Evolutionary conservation across 2,329 filamentous ascomycete species (phyloP), one percentile per base, ranked within the genome.

Genomic region (Aspergillus sp.): DNA sequence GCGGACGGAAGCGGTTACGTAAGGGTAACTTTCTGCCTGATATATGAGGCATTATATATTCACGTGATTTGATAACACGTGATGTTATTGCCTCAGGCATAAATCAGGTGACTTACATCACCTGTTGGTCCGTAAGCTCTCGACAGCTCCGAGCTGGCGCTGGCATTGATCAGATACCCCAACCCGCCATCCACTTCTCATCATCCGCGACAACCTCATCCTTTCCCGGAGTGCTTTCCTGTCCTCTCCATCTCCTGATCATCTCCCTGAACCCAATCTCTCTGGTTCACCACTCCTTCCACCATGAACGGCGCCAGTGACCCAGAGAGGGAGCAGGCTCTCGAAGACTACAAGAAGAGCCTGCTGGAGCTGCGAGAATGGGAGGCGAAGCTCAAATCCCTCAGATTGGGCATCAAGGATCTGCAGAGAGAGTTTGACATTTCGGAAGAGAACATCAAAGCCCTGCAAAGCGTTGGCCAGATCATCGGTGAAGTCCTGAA

Each of bases 401-500:
- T 99, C 65, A 89, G 94, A 58, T 80, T 96, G 76, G 94, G 97
- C 64, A 97, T 99, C 75, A 99, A 97, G 79, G 91, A 88, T 55
- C 77, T 97, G 50, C 91, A 96, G 72, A 91, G 89, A 70, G 92
- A 97, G 66, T 99, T 92, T 69, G 93, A 99, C 73, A 86, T 93
- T 63, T 97, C 94, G 49, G 94, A 99, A 73, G 95, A 99, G 62
- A 97, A 97, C 78, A 97, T 99, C 81, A 99, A 99, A 81, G 94
- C 94, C 62, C 80, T 99, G 68, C 94, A 99, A 80, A 97, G 94
- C 74, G 94, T 99, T 50, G 94, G 94, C 47, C 94, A 99, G 79
- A 99, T 99, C 75, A 97, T 99, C 74, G 94, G 94, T 66, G 94
- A 99, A 77, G 95, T 99, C 56, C 79, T 99, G 69, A 99, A 99